These are phyloP conservation scores for Adansonia rubrostipa DNA, from an alignment of 441 rosid species.

Conservation along the genomic window DNA sequence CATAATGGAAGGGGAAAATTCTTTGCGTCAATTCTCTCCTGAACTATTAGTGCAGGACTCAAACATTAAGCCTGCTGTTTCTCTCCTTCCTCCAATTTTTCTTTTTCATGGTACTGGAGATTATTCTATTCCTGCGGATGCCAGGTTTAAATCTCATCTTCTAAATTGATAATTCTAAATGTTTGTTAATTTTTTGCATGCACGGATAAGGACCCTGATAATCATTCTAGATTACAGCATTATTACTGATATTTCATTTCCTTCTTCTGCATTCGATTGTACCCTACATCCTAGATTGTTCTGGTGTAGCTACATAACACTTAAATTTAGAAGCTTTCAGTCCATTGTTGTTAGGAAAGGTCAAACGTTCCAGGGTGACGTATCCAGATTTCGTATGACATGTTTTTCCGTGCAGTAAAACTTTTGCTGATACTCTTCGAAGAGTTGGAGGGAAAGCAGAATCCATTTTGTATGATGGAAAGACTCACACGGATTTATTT, in stretches of 20 bases:
- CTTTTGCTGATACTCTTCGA: conserved; percentile 71
- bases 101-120: conserved; percentile 94
- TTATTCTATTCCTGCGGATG: conserved; percentile 87
- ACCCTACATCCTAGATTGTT: background rate
- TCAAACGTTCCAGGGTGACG: conserved; percentile 26
- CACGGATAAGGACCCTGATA: conserved; percentile 15
- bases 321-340: conserved; percentile 3
- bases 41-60: conserved; percentile 77
- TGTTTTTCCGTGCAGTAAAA: conserved; percentile 50
- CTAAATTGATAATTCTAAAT: conserved; percentile 8
- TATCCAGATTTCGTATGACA: background rate
- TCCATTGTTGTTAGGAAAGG: background rate
- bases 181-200: background rate
- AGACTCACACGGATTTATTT: conserved; percentile 94
- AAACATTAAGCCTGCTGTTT: conserved; percentile 50
- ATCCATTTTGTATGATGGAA: conserved; percentile 77
- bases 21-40: conserved; percentile 76
- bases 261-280: conserved; percentile 7
- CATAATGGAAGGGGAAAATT: conserved; percentile 95
- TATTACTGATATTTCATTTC: background rate
- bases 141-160: conserved; percentile 60
- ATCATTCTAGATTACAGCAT: background rate
- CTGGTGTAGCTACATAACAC: background rate
- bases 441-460: conserved; percentile 78
- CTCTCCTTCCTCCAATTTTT: conserved; percentile 75